Base-by-base conservation (phyloP, 139 green algal genomes). In the Picochlorum sp. region DNA sequence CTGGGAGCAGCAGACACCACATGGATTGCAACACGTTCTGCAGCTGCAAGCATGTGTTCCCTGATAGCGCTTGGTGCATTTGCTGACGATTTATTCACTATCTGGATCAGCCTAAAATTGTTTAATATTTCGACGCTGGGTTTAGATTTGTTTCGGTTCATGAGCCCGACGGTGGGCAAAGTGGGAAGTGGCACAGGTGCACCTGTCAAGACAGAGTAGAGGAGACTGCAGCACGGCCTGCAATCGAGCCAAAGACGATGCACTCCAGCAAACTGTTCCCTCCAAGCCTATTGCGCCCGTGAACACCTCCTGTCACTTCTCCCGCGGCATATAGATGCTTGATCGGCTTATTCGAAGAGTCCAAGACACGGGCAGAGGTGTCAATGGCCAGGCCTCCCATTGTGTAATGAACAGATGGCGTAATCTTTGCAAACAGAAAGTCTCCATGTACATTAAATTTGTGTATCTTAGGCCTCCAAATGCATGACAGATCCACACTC, bases 241-340 rank as follows among this genome's bases (percentile, higher is more conserved):
- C 72, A 14, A 51, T 45, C 41, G 91, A 79, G 11, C 94, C 93
- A 81, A 98, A 99, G 21, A 98, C 91, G 14, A 97, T 92, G 61
- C 97, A 98, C 70, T 99, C 94, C 20, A 99, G 87, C 73, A 99
- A 74, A 16, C 75, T 89, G 83, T 98, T 98, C 51, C 93, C 94
- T 49, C 94, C 94, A 51, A 99, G 83, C 18, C 94, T 77, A 82
- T 99, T 99, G 68, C 88, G 89, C 18, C 92, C 92, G 72, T 98
- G 92, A 63, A 98, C 85, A 24, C 93, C 93, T 60, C 78, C 95
- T 4, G 87, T 87, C 1, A 88, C 92, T 79, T 99, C 94, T 0
- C 94, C 94, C 3, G 89, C 89, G 0, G 90, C 94, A 66, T 96
- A 81, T 9, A 99, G 86, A 26, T 94, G 94, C 0, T 87, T 85